A percentile compares a stretch with the other conserved stretches of the same genome.
Evolutionary conservation across 2,329 filamentous ascomycete genomes (phyloP).

Genomic region (Paecilomyces sp.): DNA sequence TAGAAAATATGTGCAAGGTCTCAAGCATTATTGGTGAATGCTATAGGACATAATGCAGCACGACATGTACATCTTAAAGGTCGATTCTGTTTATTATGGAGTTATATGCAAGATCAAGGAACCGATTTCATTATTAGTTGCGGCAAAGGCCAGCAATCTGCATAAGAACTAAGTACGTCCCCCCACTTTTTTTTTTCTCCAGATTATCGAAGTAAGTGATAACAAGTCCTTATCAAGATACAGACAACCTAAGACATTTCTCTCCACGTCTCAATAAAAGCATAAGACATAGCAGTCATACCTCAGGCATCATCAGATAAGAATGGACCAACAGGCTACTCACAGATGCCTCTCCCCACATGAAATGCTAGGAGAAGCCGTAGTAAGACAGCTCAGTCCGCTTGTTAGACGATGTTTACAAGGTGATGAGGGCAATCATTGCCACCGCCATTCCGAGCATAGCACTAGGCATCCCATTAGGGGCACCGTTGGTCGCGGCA

Average conservation of each 20-base stretch:
- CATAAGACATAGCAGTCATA: neutral
- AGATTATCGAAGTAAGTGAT: neutral
- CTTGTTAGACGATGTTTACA: neutral
- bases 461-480: neutral
- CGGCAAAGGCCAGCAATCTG: neutral
- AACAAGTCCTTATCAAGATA: neutral
- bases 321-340: neutral
- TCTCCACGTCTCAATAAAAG: neutral
- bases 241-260: neutral
- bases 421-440: neutral
- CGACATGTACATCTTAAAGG: too few relatives aligned
- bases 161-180: neutral
- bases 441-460: neutral
- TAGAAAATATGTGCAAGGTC: too few relatives aligned
- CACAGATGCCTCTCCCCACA: neutral
- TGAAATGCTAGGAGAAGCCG: neutral
- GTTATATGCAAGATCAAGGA: neutral
- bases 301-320: neutral
- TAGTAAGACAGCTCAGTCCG: neutral
- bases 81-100: too few relatives aligned
- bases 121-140: neutral
- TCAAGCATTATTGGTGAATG: too few relatives aligned
- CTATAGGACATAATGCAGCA: too few relatives aligned
- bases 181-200: neutral
- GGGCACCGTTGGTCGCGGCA: neutral